Conservation (phyloP, 2,329 filamentous ascomycete genomes). For the Microdochium trichocladiopsis region DNA sequence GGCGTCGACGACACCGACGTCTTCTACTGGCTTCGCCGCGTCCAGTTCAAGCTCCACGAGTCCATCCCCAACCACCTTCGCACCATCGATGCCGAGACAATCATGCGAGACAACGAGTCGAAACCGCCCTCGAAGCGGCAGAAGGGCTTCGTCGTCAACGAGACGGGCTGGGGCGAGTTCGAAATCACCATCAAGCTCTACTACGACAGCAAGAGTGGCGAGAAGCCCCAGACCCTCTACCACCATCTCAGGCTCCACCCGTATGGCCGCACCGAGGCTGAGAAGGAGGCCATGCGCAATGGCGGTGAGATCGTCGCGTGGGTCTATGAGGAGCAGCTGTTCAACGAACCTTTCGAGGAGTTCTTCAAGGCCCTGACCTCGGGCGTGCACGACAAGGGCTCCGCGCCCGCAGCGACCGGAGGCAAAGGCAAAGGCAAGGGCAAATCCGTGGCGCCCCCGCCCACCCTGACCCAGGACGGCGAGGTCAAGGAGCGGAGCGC, state of each 20-base stretch:
- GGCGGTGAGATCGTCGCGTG: constrained; percentile 66
- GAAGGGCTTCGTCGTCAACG: constrained; percentile 65
- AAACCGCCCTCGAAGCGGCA: constrained; percentile 42
- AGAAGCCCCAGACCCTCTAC: constrained; percentile 94
- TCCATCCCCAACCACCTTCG: constrained; percentile 89
- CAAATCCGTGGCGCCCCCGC: constrained; percentile 1
- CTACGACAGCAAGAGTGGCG: constrained; percentile 78
- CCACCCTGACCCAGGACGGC: constrained; percentile 14
- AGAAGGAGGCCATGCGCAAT: constrained; percentile 55
- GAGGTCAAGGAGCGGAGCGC: constrained; percentile 56
- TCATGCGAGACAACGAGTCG: constrained; percentile 19
- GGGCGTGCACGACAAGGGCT: constrained; percentile 51
- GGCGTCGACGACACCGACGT: constrained; percentile 86
- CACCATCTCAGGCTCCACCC: constrained; percentile 88
- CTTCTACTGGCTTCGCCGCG: constrained; percentile 91
- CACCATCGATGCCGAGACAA: constrained; percentile 41
- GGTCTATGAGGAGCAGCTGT: constrained; percentile 89
- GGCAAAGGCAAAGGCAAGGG: constrained; percentile 48
- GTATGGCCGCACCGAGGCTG: constrained; percentile 75
- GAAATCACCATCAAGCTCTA: constrained; percentile 93
- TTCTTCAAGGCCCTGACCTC: constrained; percentile 83
- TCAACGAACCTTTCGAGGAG: constrained; percentile 92
- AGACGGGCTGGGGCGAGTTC: constrained; percentile 98
- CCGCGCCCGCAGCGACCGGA: constrained; percentile 29
- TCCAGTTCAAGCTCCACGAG: constrained; percentile 97